Conservation (phyloP, 2,329 filamentous ascomycete species). For the Cercospora sp. region DNA sequence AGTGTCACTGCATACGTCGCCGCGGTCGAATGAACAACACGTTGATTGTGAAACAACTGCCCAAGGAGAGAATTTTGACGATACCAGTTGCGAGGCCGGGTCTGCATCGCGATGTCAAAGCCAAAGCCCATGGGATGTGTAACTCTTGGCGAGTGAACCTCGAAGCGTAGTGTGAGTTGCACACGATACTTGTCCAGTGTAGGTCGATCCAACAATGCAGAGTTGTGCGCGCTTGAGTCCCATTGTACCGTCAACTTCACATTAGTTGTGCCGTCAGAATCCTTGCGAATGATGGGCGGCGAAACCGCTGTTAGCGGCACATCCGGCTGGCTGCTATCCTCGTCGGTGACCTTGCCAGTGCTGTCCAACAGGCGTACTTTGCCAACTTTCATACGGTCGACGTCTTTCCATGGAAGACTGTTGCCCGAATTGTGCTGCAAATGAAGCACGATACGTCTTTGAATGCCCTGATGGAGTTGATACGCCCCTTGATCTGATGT, state of each 20-base stretch:
- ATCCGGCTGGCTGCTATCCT: conserved; percentile 66
- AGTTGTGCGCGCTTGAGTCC: conserved; percentile 92
- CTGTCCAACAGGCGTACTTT: conserved; percentile 81
- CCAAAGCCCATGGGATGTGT: conserved; percentile 87
- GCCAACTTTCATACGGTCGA: conserved; percentile 74
- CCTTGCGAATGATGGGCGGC: conserved; percentile 76
- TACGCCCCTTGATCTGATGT: conserved; percentile 87
- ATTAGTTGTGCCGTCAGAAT: conserved; percentile 85
- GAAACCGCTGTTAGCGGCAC: conserved; percentile 75
- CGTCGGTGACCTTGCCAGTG: conserved; percentile 77
- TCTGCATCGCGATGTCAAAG: conserved; percentile 77
- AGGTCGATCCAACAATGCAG: conserved; percentile 86
- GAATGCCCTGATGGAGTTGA: conserved; percentile 91
- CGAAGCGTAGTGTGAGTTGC: conserved; percentile 83
- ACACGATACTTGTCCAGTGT: conserved; percentile 92
- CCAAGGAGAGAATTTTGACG: conserved; percentile 85
- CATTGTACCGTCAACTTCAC: conserved; percentile 88
- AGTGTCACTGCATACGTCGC: conserved; percentile 84
- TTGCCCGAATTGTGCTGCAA: conserved; percentile 91
- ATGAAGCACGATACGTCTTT: conserved; percentile 81
- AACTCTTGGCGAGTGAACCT: conserved; percentile 78
- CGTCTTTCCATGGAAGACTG: conserved; percentile 82
- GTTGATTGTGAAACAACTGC: conserved; percentile 78
- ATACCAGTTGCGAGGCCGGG: conserved; percentile 79
- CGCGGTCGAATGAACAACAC: conserved; percentile 83